Conservation (phyloP, 257 asterid species). For the Cynanchum wilfordii region DNA sequence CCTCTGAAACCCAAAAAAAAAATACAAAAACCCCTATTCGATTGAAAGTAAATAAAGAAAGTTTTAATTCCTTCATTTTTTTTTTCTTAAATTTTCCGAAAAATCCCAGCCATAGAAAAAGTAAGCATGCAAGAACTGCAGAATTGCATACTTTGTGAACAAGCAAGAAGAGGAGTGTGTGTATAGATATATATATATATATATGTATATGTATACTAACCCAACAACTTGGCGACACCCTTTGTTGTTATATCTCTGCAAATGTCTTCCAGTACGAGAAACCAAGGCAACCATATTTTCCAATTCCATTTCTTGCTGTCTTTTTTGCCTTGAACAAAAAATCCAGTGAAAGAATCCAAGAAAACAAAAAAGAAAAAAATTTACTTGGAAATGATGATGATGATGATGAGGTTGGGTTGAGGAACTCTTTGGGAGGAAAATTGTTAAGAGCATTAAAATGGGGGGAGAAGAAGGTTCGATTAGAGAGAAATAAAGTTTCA, state of each 20-base stretch:
- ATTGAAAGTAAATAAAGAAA: too few relatives aligned
- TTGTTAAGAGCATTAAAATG: not conserved
- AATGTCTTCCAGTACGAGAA: constrained; percentile 73
- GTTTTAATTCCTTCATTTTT: too few relatives aligned
- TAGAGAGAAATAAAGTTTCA: not conserved
- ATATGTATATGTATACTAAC: constrained; percentile 28
- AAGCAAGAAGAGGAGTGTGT: not conserved
- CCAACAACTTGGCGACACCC: constrained; percentile 95
- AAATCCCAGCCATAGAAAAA: too few relatives aligned
- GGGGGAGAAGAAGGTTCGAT: constrained; percentile 2
- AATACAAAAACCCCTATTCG: too few relatives aligned
- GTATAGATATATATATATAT: not conserved
- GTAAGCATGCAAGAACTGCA: not conserved
- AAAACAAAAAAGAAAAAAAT: not conserved
- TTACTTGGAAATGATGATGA: not conserved
- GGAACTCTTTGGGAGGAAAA: not conserved
- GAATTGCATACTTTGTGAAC: not conserved
- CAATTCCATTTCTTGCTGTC: constrained; percentile 34
- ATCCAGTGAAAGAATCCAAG: not conserved
- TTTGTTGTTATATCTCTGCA: constrained; percentile 65
- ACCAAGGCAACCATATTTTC: constrained; percentile 62
- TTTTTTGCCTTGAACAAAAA: not conserved
- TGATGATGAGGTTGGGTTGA: not conserved
- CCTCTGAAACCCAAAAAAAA: too few relatives aligned
- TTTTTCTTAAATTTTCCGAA: too few relatives aligned